These are phyloP conservation scores for Podaxis sp. DNA, from an alignment of 768 basidiomycete genomes.

Conservation along the genomic window DNA sequence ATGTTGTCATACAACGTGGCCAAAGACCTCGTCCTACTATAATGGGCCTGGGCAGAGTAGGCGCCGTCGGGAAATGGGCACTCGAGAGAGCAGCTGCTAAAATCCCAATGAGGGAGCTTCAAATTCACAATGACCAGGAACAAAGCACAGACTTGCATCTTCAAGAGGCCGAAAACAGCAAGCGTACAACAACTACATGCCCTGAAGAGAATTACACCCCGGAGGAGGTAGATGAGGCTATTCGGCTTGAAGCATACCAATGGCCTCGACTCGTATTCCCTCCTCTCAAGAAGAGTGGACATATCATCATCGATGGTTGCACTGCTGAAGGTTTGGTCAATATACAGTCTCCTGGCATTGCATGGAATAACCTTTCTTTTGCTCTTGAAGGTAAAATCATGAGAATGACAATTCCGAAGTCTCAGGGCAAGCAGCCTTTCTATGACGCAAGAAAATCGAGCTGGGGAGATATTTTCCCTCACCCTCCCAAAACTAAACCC, in stretches of 20 bases:
- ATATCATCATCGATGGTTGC: slow-evolving; percentile 90
- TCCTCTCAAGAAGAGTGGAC: slow-evolving; percentile 90
- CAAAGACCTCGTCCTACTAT: slow-evolving; percentile 49
- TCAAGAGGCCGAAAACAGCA: slow-evolving; percentile 8
- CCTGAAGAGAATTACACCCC: slow-evolving; percentile 12
- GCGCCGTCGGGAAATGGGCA: slow-evolving; percentile 50
- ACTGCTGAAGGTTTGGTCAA: slow-evolving; percentile 66
- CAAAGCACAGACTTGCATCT: slow-evolving; percentile 11
- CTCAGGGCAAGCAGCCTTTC: slow-evolving; percentile 92
- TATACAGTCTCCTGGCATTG: background rate
- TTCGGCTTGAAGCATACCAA: slow-evolving; percentile 74
- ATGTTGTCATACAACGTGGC: slow-evolving; percentile 85
- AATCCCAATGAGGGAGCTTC: slow-evolving; percentile 39
- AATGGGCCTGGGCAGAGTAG: slow-evolving; percentile 49
- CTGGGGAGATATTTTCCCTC: slow-evolving; percentile 97
- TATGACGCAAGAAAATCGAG: slow-evolving; percentile 92
- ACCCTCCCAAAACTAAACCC: slow-evolving; percentile 75
- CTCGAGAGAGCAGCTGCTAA: slow-evolving; percentile 32
- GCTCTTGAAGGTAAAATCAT: slow-evolving; percentile 78
- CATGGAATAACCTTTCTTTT: slow-evolving; percentile 4
- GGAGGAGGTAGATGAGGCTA: slow-evolving; percentile 44
- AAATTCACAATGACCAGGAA: slow-evolving; percentile 35
- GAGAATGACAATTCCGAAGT: slow-evolving; percentile 88
- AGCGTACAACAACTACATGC: background rate
- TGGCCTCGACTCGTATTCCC: slow-evolving; percentile 94